Base-by-base conservation (phyloP, 768 basidiomycete species). In the Agrocybe chaxingu region DNA sequence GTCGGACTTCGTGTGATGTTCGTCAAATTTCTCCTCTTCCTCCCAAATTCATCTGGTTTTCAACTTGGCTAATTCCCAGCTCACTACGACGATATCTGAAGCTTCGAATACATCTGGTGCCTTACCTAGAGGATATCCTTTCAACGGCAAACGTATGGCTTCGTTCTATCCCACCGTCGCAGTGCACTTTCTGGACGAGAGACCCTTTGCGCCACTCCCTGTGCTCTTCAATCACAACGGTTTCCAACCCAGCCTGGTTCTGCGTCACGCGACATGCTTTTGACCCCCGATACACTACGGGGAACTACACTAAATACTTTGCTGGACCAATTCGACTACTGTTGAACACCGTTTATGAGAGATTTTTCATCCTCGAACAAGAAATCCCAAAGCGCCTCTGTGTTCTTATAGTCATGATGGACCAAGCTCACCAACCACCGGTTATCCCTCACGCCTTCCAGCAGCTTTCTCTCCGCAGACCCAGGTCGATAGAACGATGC, bases 351-450 rank as follows among this genome's bases (percentile, higher is more conserved):
- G 16, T 29, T 29, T 41, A 13, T 11, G 12, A 30, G n/a, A 30
- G 19, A 30, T 4, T 53, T 16, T 6, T 2, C 16, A 2, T 64
- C 66, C 12, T 69, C 78, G 48, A 89, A 77, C 58, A 98, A 68
- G 70, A 98, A 97, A 12, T 73, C 76, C 93, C 94, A 98, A 46
- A 98, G 70, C 0, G 83, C 92, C 10, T 82, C 73, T 1, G 80
- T 56, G 57, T 89, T 70, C 66, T 90, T 92, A 66, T 86, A 98
- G 64, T 98, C 89, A 61, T 99, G 97, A 65, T 98, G 92, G 3
- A 96, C 80, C 57, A 98, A 72, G 69, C 84, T 95, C 54, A 98
- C 84, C 44, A 99, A 71, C 96, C 96, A 99, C 36, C 89, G 78
- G 47, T 82, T 74, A 49, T 85, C 76, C 41, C 82, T 74, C 36